These are phyloP conservation scores for Abrus pulchellus DNA, from an alignment of 306 rosid genomes.

Conservation along the genomic window DNA sequence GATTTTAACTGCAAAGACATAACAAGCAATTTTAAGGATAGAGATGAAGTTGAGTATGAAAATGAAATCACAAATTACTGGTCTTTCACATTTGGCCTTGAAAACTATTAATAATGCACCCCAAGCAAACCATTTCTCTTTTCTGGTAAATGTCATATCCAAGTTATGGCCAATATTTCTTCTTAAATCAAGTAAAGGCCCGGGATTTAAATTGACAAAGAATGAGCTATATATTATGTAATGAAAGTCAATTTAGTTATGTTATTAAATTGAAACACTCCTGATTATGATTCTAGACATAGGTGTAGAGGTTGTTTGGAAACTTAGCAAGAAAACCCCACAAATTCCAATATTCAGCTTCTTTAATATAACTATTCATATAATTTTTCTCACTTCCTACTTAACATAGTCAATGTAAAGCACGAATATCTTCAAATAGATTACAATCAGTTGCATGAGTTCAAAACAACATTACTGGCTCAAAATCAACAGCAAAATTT, in stretches of 20 bases:
- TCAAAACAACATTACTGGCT: not conserved
- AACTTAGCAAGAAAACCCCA: not conserved
- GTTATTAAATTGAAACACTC: constrained; percentile 1
- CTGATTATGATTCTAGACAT: not conserved
- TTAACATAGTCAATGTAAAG: not conserved
- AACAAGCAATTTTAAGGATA: constrained; percentile 30
- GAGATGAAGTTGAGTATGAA: constrained; percentile 10
- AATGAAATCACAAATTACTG: not conserved
- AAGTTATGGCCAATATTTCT: constrained; percentile 15
- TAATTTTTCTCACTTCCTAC: not conserved
- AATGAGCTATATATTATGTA: constrained; percentile 13
- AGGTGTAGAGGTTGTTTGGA: constrained; percentile 3
- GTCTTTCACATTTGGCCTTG: constrained; percentile 20
- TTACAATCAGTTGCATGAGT: constrained; percentile 8
- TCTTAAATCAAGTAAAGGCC: constrained; percentile 23
- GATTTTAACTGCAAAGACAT: constrained; percentile 81
- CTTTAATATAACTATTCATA: not conserved
- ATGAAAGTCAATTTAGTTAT: not conserved
- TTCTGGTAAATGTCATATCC: constrained; percentile 15
- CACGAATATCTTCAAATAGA: constrained; percentile 14
- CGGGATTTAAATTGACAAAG: constrained; percentile 4
- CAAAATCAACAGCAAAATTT: constrained; percentile 22
- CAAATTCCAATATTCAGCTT: not conserved
- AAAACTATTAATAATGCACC: constrained; percentile 3
- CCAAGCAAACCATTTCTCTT: constrained; percentile 16